phyloP scores from a whole-genome alignment of 805 yeast genomes.

The Ogataea neopini region DNA sequence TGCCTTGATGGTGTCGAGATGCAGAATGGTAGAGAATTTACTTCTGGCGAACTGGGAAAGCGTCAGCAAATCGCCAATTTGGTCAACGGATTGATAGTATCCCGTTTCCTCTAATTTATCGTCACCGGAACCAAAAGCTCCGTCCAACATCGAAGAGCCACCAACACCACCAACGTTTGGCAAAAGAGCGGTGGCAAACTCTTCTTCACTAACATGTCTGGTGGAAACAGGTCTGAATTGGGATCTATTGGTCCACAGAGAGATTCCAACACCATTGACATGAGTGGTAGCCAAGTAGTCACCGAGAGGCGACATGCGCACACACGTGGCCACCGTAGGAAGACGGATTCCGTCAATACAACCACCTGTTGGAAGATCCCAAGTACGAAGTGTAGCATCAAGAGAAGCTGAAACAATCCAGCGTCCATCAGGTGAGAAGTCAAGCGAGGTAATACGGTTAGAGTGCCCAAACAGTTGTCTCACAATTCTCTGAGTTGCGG shows the following conservation, averaged over 20 bases:
- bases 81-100: constrained; percentile 56
- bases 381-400: constrained; percentile 87
- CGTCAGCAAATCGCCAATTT: constrained; percentile 66
- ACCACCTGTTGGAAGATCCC: constrained; percentile 97
- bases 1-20: constrained; percentile 79
- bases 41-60: constrained; percentile 75
- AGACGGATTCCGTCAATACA: constrained; percentile 90
- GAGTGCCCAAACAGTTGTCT: constrained; percentile 89
- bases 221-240: constrained; percentile 79
- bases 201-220: constrained; percentile 74
- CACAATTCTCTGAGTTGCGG: constrained; percentile 76
- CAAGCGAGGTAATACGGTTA: constrained; percentile 83
- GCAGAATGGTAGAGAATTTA: constrained; percentile 74
- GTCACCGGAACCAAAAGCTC: constrained; percentile 59
- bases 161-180: constrained; percentile 83
- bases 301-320: constrained; percentile 83
- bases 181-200: constrained; percentile 59
- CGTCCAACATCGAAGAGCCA: constrained; percentile 69
- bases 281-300: constrained; percentile 92
- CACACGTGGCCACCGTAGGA: constrained; percentile 74
- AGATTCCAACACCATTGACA: constrained; percentile 85
- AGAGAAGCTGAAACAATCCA: constrained; percentile 85
- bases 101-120: constrained; percentile 30
- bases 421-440: constrained; percentile 92
- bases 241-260: constrained; percentile 88